Evolutionary conservation across 148 eudicot species (phyloP).

Genomic region (Silene uniflora): DNA sequence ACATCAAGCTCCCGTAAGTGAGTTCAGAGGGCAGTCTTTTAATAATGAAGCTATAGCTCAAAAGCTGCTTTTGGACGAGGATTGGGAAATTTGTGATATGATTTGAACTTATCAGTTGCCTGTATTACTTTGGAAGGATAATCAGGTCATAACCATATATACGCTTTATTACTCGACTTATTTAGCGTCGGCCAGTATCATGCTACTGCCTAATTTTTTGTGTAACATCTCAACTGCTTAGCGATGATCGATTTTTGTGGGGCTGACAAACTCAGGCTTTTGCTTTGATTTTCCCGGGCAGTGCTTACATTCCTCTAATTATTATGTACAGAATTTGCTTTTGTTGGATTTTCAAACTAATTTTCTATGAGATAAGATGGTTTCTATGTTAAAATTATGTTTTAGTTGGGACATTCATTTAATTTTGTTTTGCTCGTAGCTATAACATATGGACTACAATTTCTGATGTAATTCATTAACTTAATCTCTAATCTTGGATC

Average conservation of each 20-base stretch:
- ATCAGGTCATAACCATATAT: not conserved
- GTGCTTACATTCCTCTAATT: not conserved
- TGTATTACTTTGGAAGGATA: slow-evolving; percentile 11
- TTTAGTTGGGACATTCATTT: too few relatives aligned
- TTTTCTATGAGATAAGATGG: not conserved
- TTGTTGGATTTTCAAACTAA: not conserved
- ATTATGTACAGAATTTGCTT: not conserved
- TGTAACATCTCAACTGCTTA: slow-evolving; percentile 8
- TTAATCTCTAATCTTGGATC: too few relatives aligned
- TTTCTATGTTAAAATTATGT: not conserved
- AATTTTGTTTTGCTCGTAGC: too few relatives aligned
- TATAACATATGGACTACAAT: too few relatives aligned
- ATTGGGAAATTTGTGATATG: slow-evolving; percentile 62
- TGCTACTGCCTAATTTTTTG: slow-evolving; percentile 9
- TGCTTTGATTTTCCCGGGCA: not conserved
- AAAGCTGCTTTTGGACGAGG: slow-evolving; percentile 50
- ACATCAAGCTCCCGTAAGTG: slow-evolving; percentile 23
- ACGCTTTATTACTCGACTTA: not conserved
- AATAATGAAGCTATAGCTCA: slow-evolving; percentile 7
- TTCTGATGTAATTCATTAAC: too few relatives aligned
- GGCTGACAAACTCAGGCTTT: not conserved
- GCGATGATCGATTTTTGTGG: not conserved
- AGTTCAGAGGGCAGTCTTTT: slow-evolving; percentile 21
- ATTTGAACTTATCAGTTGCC: not conserved
- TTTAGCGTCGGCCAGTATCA: not conserved